Base-by-base conservation (phyloP, 495 filamentous ascomycete species). In the Lepraria neglecta region DNA sequence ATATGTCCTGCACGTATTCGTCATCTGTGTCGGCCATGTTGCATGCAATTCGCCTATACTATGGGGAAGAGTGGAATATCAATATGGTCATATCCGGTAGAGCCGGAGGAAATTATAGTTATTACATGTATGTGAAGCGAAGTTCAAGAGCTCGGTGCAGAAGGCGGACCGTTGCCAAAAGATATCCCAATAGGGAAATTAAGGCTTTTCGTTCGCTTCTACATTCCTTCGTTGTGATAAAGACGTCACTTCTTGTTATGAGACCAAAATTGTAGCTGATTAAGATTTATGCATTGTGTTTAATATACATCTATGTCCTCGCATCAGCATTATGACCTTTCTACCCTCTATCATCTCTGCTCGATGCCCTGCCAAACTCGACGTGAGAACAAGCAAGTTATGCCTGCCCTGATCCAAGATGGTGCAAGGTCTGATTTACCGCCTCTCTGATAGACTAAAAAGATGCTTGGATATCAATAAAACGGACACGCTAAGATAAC, bases 21-120 rank as follows among this genome's bases (percentile, higher is more conserved):
- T 86, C 88, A 69, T 97, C 86, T 60, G 87, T 92, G 19, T 88
- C 88, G 10, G 87, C 80, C 7, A 91, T 77, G 44, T n/a, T 87
- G 81, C 11, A 88, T 72, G 1, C 43, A 27, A 24, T 21, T 21
- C 14, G 27, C n/a, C 14, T 12, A 42, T 47, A 9, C n/a, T 24
- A 38, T 58, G 9, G 19, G 28, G 24, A 21, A 3, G 7, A 14
- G 12, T 30, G 15, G 27, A 27, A 11, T n/a, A n/a, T n/a, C n/a
- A n/a, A 24, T 24, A 24, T 24, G 24, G 24, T 24, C 24, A 24
- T 24, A 24, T 1, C 2, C 24, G 24, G 24, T 24, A 24, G 24
- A 2, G 24, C 24, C 24, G 24, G 24, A 24, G 24, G 24, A 24
- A 24, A 24, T 24, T 24, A 24, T 24, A 24, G 24, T 24, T 24